These are phyloP conservation scores for Filobasidium wieringae DNA, from an alignment of 768 basidiomycete species.

Conservation along the genomic window DNA sequence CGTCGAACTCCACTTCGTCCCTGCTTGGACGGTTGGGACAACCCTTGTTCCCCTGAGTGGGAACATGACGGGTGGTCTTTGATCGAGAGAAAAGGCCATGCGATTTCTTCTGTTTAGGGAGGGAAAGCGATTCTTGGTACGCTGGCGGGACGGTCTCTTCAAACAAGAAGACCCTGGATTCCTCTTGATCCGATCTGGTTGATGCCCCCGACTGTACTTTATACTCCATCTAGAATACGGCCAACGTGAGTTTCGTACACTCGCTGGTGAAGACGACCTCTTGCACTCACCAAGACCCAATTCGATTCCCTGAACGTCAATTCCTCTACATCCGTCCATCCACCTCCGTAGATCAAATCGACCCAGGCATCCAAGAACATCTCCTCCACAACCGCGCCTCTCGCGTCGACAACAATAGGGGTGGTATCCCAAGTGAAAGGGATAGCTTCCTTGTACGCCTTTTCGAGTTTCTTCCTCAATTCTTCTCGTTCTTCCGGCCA, in stretches of 20 bases:
- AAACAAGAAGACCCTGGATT: conserved; percentile 77
- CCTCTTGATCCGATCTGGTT: conserved; percentile 19
- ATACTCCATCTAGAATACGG: conserved; percentile 50
- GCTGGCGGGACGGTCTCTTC: conserved; percentile 78
- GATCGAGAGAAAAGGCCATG: conserved; percentile 14
- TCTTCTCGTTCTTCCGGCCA: conserved; percentile 68
- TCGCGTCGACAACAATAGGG: conserved; percentile 55
- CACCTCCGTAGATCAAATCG: conserved; percentile 41
- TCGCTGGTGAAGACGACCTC: neutral
- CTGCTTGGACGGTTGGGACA: neutral
- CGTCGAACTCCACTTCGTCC: conserved; percentile 32
- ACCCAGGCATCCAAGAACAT: conserved; percentile 66
- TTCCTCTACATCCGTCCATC: conserved; percentile 77
- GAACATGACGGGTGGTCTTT: conserved; percentile 1
- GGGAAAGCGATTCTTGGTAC: conserved; percentile 28
- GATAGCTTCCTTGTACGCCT: conserved; percentile 65
- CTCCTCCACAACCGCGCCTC: conserved; percentile 55
- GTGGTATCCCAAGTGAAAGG: conserved; percentile 88
- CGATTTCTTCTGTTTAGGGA: conserved; percentile 25
- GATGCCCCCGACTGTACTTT: conserved; percentile 42
- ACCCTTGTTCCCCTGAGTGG: neutral
- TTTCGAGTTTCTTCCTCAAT: conserved; percentile 66
- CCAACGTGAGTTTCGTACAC: neutral
- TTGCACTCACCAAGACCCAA: conserved; percentile 68
- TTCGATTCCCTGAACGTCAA: conserved; percentile 73